These are phyloP conservation scores for Rutstroemia sydowiana DNA, from an alignment of 2,329 filamentous ascomycete species.

Conservation along the genomic window DNA sequence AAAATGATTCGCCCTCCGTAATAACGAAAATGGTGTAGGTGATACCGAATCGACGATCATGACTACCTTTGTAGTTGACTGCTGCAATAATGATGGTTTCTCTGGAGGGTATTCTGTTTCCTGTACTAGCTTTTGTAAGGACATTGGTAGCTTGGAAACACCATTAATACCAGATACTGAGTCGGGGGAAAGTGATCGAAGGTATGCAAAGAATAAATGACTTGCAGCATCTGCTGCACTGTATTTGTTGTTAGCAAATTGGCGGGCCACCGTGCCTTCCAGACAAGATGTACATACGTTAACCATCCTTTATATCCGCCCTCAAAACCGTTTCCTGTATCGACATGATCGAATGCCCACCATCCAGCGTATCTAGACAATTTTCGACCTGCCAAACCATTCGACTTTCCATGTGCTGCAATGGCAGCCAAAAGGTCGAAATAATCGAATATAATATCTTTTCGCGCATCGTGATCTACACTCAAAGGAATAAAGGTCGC, in stretches of 20 bases:
- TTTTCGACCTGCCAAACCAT: slow-evolving; percentile 88
- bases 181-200: slow-evolving; percentile 83
- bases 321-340: slow-evolving; percentile 86
- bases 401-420: slow-evolving; percentile 86
- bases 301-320: slow-evolving; percentile 88
- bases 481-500: slow-evolving; percentile 93
- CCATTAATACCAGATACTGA: slow-evolving; percentile 59
- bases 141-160: slow-evolving; percentile 81
- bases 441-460: slow-evolving; percentile 89
- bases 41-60: slow-evolving; percentile 97
- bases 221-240: slow-evolving; percentile 93
- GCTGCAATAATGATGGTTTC: slow-evolving; percentile 66
- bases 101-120: slow-evolving; percentile 93
- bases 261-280: background rate
- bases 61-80: slow-evolving; percentile 77
- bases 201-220: slow-evolving; percentile 95
- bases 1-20: slow-evolving; percentile 89
- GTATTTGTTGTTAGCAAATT: slow-evolving; percentile 14
- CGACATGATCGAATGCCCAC: slow-evolving; percentile 95
- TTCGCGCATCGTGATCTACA: slow-evolving; percentile 77
- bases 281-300: slow-evolving; percentile 47
- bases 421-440: slow-evolving; percentile 89
- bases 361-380: slow-evolving; percentile 91
- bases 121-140: slow-evolving; percentile 80
- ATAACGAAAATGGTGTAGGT: slow-evolving; percentile 82